phyloP scores from a whole-genome alignment of 176 grass and related monocot genomes.

The Aegilops longissima region DNA sequence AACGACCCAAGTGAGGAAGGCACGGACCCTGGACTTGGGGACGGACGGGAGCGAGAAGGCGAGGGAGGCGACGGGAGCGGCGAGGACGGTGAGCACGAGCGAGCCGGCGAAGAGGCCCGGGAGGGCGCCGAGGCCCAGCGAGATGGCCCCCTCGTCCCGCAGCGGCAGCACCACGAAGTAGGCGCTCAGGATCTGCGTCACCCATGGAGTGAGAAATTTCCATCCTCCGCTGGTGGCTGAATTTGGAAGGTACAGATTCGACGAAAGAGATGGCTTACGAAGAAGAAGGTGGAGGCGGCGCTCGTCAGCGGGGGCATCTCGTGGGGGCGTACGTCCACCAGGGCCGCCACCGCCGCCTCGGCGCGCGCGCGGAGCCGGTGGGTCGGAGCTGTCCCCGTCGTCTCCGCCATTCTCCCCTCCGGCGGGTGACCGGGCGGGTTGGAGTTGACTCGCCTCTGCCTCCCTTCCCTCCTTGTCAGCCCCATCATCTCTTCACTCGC shows the following conservation, averaged over 20 bases:
- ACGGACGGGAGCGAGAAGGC: conserved; percentile 80
- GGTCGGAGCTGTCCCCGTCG: background rate
- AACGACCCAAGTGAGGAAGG: background rate
- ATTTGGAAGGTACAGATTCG: background rate
- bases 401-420: conserved; percentile 4
- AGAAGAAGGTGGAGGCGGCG: conserved; percentile 89
- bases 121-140: conserved; percentile 66
- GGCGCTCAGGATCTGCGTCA: conserved; percentile 64
- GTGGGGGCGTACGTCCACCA: conserved; percentile 68
- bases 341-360: conserved; percentile 52
- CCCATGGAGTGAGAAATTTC: background rate
- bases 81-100: conserved; percentile 76
- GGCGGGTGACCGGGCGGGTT: background rate
- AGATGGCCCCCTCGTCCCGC: conserved; percentile 85
- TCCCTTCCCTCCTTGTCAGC: background rate
- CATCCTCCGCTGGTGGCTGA: background rate
- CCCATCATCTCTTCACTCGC: background rate
- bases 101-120: conserved; percentile 79
- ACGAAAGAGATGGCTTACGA: conserved; percentile 48
- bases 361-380: conserved; percentile 21
- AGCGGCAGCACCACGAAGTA: conserved; percentile 92
- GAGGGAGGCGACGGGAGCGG: conserved; percentile 79
- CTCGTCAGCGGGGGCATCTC: conserved; percentile 63
- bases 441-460: conserved; percentile 25
- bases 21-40: conserved; percentile 62